Evolutionary conservation across 768 basidiomycete species (phyloP), one percentile per base, ranked within the genome.

Genomic region (Daedalea quercina): DNA sequence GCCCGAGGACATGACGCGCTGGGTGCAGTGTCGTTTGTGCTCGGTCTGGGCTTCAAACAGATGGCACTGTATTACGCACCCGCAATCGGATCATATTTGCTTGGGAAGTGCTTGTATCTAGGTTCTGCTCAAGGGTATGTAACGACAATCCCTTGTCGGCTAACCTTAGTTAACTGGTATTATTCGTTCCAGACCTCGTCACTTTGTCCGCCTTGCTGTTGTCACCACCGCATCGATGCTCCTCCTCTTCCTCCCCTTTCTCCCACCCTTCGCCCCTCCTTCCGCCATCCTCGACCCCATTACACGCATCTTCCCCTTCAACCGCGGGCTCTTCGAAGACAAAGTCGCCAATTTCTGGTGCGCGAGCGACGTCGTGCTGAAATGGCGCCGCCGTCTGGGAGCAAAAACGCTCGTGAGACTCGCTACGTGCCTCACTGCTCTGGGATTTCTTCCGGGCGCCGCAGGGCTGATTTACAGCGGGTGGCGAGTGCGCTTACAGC

Each of bases 261-360:
- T 92, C 1, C 83, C 84, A 0, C 84, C 85, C 0, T 78, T 90
- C 49, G 72, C 81, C 1, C 65, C 73, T 1, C 47, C 67, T 9
- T 56, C 67, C 19, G 62, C 71, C 22, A 76, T 90, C 55, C 54
- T 78, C n/a, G 79, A 83, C 48, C 82, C 88, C 15, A 72, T 94
- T 44, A 73, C 73, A 13, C 84, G 94, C 6, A 91, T 96, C 51
- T 98, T 98, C 65, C 94, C 94, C 0, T 92, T 98, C 65, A 76
- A 80, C 6, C 84, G 94, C 25, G 94, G 94, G 13, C 73, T 94
- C 2, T 94, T 94, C 62, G 93, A 95, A 64, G 92, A 95, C 71
- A 94, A 95, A 63, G 94, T 98, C 22, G 92, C 94, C 37, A 98
- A 98, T 65, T 90, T 95, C 64, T 98, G 94, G 94, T 96, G 94